Evolutionary conservation across 306 rosid species (phyloP).

Genomic region (Sophora flavescens): DNA sequence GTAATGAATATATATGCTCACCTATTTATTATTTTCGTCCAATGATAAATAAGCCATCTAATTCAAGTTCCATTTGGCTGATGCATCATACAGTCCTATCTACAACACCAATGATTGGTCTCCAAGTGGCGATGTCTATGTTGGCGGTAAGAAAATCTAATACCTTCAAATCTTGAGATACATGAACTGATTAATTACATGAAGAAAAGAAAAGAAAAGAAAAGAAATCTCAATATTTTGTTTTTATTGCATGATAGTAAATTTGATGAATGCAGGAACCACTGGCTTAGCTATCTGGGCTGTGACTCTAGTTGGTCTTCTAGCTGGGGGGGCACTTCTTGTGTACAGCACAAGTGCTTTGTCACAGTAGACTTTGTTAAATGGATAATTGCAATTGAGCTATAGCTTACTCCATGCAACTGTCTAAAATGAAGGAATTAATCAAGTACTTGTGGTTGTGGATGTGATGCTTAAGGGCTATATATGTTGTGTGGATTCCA

Average conservation of each 20-base stretch:
- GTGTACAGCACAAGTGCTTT: conserved; percentile 98
- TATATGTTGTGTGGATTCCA: conserved; percentile 39
- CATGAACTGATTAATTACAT: neutral
- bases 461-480: conserved; percentile 42
- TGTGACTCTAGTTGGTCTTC: conserved; percentile 80
- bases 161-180: conserved; percentile 6
- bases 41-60: neutral
- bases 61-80: conserved; percentile 17
- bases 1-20: neutral
- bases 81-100: conserved; percentile 80
- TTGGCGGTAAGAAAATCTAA: conserved; percentile 75
- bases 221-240: neutral
- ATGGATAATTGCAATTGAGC: conserved; percentile 10
- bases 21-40: neutral
- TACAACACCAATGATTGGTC: conserved; percentile 81
- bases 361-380: conserved; percentile 64
- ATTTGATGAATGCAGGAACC: conserved; percentile 56
- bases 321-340: conserved; percentile 94
- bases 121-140: conserved; percentile 78
- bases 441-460: conserved; percentile 49
- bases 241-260: neutral
- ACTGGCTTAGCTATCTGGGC: conserved; percentile 99
- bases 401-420: conserved; percentile 39
- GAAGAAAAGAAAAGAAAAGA: neutral
- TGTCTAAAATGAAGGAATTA: conserved; percentile 43